Evolutionary conservation across 2,329 filamentous ascomycete genomes (phyloP).

Genomic region (Penicillium hesseltinei): DNA sequence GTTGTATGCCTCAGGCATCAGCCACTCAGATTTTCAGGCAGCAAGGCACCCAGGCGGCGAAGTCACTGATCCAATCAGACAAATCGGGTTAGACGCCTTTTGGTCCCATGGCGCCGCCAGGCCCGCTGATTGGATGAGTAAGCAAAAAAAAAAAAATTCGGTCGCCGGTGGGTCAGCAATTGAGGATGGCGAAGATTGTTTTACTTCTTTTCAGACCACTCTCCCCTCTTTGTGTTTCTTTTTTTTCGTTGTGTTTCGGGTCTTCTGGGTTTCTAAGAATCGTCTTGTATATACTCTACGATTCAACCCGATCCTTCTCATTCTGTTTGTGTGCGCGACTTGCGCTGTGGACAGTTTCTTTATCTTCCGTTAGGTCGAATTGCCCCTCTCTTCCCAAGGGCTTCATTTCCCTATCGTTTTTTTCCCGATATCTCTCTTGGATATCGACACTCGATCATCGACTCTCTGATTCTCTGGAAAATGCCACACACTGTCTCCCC

Average conservation of each 20-base stretch:
- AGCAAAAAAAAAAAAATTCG: slow-evolving; percentile 10
- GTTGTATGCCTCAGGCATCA: not conserved
- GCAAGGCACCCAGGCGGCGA: not conserved
- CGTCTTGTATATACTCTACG: slow-evolving; percentile 7
- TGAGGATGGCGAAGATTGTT: slow-evolving; percentile 4
- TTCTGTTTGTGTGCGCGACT: slow-evolving; percentile 6
- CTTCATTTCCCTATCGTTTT: not conserved
- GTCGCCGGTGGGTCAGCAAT: slow-evolving; percentile 7
- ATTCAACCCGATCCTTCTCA: slow-evolving; percentile 1
- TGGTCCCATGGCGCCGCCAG: slow-evolving; percentile 1
- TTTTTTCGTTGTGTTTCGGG: slow-evolving; percentile 6
- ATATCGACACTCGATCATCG: slow-evolving; percentile 8
- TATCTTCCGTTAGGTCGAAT: slow-evolving; percentile 5
- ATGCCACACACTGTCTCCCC: slow-evolving; percentile 50
- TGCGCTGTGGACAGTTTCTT: slow-evolving; percentile 3
- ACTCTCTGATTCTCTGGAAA: slow-evolving; percentile 21
- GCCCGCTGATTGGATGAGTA: slow-evolving; percentile 11
- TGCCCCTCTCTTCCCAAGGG: slow-evolving; percentile 10
- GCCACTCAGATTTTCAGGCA: not conserved
- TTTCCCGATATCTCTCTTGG: slow-evolving; percentile 13
- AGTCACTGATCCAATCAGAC: slow-evolving; percentile 2
- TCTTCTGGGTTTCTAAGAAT: slow-evolving; percentile 5
- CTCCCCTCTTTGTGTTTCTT: slow-evolving; percentile 13
- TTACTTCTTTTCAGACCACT: slow-evolving; percentile 7
- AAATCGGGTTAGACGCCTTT: not conserved